A percentile compares a stretch with the other conserved stretches of the same genome.
Conservation (phyloP, 2,329 filamentous ascomycete genomes). For the Cytospora piceicola region DNA sequence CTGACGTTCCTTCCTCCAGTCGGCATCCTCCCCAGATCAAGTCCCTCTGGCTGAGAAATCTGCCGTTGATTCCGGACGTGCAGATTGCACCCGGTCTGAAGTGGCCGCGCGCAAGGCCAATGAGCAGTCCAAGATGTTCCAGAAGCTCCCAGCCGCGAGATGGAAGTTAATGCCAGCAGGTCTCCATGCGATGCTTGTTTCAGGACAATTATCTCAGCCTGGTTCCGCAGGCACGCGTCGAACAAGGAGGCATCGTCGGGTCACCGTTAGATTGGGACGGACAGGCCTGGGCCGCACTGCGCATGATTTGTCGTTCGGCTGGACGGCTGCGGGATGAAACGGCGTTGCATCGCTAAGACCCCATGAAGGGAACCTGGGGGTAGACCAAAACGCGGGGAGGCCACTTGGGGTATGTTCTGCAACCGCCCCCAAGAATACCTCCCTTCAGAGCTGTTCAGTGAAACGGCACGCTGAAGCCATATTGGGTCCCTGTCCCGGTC, state of each 20-base stretch:
- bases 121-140: background rate
- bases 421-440: background rate
- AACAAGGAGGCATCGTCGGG: background rate
- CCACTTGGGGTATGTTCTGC: background rate
- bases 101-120: background rate
- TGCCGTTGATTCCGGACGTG: background rate
- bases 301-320: background rate
- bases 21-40: background rate
- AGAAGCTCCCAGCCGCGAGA: background rate
- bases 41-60: background rate
- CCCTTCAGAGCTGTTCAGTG: background rate
- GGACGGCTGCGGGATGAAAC: background rate
- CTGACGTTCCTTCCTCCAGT: background rate
- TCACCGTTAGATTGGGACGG: background rate
- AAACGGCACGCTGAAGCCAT: background rate
- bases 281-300: background rate
- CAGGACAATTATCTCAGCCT: background rate
- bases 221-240: background rate
- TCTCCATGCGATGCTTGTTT: background rate
- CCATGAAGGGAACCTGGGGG: background rate
- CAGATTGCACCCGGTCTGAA: background rate
- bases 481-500: background rate
- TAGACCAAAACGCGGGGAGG: background rate
- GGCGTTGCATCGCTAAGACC: background rate
- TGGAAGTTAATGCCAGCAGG: background rate